Conservation (phyloP, 257 asterid genomes). For the Fraxinus americana region DNA sequence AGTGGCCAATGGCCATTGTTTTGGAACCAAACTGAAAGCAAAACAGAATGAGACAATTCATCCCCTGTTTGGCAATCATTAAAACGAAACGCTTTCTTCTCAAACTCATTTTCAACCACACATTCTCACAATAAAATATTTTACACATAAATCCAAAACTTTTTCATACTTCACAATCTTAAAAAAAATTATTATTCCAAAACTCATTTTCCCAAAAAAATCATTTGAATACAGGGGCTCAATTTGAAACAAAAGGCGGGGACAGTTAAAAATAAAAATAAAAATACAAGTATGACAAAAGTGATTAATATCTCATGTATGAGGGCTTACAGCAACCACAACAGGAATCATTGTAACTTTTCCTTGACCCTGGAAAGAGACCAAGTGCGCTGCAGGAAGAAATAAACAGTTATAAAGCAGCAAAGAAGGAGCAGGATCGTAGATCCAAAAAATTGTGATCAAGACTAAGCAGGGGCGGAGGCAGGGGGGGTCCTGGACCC, state of each 20-base stretch:
- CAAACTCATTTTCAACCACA: no score
- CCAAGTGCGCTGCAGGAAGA: conserved; percentile 64
- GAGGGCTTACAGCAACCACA: conserved; percentile 71
- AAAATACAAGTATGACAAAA: conserved; percentile 5
- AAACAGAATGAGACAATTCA: neutral
- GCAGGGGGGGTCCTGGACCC: no score
- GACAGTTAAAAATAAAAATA: neutral
- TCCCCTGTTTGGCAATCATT: no score
- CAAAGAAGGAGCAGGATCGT: neutral
- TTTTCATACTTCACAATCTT: no score
- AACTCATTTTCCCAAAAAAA: no score
- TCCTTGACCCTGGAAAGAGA: conserved; percentile 50
- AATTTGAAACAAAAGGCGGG: neutral
- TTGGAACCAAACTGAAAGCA: neutral
- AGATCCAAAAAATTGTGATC: neutral
- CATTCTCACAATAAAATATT: no score
- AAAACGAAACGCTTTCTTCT: no score
- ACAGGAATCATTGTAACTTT: conserved; percentile 68
- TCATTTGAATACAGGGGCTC: no score
- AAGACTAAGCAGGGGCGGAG: neutral
- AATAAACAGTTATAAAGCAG: conserved; percentile 7
- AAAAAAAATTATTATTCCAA: no score
- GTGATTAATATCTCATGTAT: neutral
- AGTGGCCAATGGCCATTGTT: neutral
- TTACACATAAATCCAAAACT: no score